Evolutionary conservation across 345 rosid genomes (phyloP).

Genomic region (Cardiospermum halicacabum): DNA sequence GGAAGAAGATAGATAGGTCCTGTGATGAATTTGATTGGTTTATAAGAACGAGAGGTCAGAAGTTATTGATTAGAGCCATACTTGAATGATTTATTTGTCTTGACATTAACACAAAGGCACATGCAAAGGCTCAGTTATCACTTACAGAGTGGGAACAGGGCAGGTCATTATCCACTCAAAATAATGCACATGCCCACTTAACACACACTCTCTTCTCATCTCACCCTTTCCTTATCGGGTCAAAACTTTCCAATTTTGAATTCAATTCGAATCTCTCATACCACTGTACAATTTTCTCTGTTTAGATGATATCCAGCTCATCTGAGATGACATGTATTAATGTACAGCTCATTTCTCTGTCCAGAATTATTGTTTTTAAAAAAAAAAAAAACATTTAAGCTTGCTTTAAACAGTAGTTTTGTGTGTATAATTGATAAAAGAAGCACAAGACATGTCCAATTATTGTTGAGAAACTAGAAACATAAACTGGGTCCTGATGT

Average conservation of each 20-base stretch:
- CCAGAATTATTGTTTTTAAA: neutral
- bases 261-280: too few relatives aligned
- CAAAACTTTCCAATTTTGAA: slow-evolving; percentile 7
- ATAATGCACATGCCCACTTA: slow-evolving; percentile 17
- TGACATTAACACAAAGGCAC: slow-evolving; percentile 15
- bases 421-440: neutral
- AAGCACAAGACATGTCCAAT: slow-evolving; percentile 4
- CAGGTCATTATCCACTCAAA: slow-evolving; percentile 11
- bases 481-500: slow-evolving; percentile 4
- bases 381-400: neutral
- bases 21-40: slow-evolving; percentile 10
- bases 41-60: neutral
- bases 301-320: slow-evolving; percentile 8
- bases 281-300: neutral
- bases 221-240: slow-evolving; percentile 6
- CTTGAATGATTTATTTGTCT: slow-evolving; percentile 15
- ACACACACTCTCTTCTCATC: neutral
- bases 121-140: slow-evolving; percentile 16
- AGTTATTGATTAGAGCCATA: slow-evolving; percentile 10
- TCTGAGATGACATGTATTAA: slow-evolving; percentile 1
- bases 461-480: neutral
- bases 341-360: neutral
- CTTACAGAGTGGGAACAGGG: slow-evolving; percentile 3
- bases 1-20: slow-evolving; percentile 7
- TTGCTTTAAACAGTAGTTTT: neutral